These are phyloP conservation scores for Trifolium dubium DNA, from an alignment of 306 rosid genomes.

Conservation along the genomic window DNA sequence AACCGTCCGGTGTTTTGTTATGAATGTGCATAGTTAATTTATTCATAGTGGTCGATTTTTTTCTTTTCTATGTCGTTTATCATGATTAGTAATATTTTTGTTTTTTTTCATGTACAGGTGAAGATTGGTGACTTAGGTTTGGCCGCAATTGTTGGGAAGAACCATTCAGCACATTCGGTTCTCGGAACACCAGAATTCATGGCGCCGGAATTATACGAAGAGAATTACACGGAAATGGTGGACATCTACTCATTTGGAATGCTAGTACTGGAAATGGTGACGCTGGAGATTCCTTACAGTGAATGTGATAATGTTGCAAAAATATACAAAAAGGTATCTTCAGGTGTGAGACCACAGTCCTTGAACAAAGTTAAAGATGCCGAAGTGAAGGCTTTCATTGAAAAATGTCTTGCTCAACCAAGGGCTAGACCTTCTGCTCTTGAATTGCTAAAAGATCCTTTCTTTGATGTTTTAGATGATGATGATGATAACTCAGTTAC, in stretches of 20 bases:
- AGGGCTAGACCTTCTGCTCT: conserved; percentile 76
- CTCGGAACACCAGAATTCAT: conserved; percentile 88
- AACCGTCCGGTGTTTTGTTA: too few relatives aligned
- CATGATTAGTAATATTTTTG: not conserved
- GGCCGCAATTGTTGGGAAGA: conserved; percentile 87
- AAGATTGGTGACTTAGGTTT: conserved; percentile 95
- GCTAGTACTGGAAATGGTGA: conserved; percentile 87
- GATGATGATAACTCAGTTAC: conserved; percentile 38
- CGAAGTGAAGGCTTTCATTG: conserved; percentile 69
- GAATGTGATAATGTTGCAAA: conserved; percentile 85
- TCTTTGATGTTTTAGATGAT: conserved; percentile 56
- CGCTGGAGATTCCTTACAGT: conserved; percentile 81
- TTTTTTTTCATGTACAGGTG: conserved; percentile 50
- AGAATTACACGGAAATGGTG: conserved; percentile 76
- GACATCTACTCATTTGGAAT: conserved; percentile 94
- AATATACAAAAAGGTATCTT: conserved; percentile 76
- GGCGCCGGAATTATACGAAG: conserved; percentile 94
- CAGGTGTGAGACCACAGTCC: conserved; percentile 76
- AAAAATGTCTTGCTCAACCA: conserved; percentile 76
- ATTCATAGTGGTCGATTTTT: too few relatives aligned
- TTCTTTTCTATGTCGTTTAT: too few relatives aligned
- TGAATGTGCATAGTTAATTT: too few relatives aligned
- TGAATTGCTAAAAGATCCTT: conserved; percentile 70
- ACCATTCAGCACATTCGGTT: conserved; percentile 77
- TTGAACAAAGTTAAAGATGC: conserved; percentile 56